Evolutionary conservation across 2,329 filamentous ascomycete genomes (phyloP).

Genomic region (Aspergillus carbonarius): DNA sequence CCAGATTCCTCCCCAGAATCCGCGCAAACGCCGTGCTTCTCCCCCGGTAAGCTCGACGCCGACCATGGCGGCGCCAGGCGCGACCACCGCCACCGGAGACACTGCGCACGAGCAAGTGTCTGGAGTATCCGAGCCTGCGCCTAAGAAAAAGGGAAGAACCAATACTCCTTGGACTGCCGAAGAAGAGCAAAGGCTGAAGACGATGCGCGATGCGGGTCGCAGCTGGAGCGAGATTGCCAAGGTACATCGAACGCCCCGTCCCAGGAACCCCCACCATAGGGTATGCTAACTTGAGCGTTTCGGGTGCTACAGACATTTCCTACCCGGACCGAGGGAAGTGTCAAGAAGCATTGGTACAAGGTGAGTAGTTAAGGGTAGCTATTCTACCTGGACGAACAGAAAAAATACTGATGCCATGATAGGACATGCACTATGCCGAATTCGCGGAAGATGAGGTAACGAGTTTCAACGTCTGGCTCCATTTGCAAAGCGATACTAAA

Average conservation of each 20-base stretch:
- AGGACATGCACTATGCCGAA: slow-evolving; percentile 99
- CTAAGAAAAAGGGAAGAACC: slow-evolving; percentile 86
- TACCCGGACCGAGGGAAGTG: slow-evolving; percentile 88
- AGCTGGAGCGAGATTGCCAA: slow-evolving; percentile 99
- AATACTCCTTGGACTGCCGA: slow-evolving; percentile 98
- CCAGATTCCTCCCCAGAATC: slow-evolving; percentile 36
- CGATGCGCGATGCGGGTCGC: slow-evolving; percentile 87
- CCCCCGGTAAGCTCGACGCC: slow-evolving; percentile 36
- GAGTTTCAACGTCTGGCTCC: neutral
- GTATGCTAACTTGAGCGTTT: neutral
- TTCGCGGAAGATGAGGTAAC: slow-evolving; percentile 93
- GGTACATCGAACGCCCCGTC: slow-evolving; percentile 51
- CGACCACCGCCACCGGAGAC: slow-evolving; percentile 31
- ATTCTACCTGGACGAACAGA: neutral
- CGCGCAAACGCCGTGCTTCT: slow-evolving; percentile 47
- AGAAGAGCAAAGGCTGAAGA: slow-evolving; percentile 88
- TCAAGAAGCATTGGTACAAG: slow-evolving; percentile 99
- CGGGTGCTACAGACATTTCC: slow-evolving; percentile 71
- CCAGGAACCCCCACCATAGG: slow-evolving; percentile 1
- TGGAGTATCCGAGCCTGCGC: slow-evolving; percentile 30
- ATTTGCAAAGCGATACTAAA: neutral
- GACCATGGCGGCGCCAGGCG: slow-evolving; percentile 37
- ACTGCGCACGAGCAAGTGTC: slow-evolving; percentile 25
- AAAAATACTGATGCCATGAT: slow-evolving; percentile 25
- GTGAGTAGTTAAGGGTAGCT: slow-evolving; percentile 47